Evolutionary conservation across 352 stramenopile species (phyloP).

Genomic region (Globisporangium splendens): DNA sequence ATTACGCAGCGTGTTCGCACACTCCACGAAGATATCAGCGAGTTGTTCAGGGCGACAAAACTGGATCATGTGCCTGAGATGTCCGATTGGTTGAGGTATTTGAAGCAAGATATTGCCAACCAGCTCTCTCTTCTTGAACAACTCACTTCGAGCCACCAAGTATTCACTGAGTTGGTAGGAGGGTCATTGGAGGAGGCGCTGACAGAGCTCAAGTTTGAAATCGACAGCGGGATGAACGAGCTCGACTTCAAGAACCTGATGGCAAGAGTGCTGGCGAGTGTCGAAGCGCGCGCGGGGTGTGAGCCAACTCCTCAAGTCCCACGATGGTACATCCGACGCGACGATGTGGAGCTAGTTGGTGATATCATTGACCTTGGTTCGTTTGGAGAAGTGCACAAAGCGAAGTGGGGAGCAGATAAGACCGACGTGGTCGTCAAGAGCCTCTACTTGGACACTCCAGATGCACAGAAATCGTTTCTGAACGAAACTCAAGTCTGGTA

Average conservation of each 20-base stretch:
- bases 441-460: too few relatives aligned
- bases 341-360: conserved; percentile 28
- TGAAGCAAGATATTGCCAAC: background rate
- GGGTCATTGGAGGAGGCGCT: background rate
- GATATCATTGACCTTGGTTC: conserved; percentile 20
- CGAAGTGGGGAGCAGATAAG: too few relatives aligned
- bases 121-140: background rate
- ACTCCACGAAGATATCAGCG: conserved; percentile 1
- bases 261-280: background rate
- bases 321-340: conserved; percentile 24
- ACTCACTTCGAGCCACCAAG: background rate
- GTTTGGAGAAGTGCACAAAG: too few relatives aligned
- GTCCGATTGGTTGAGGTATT: background rate
- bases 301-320: background rate
- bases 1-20: background rate
- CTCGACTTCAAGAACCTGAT: background rate
- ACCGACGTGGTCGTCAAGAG: too few relatives aligned
- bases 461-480: too few relatives aligned
- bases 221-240: background rate
- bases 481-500: conserved; percentile 28
- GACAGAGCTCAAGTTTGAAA: background rate
- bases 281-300: background rate
- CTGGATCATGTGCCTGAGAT: conserved; percentile 1
- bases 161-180: background rate
- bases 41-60: background rate